These are phyloP conservation scores for Neurospora sp. DNA, from an alignment of 495 filamentous ascomycete species.

Conservation along the genomic window DNA sequence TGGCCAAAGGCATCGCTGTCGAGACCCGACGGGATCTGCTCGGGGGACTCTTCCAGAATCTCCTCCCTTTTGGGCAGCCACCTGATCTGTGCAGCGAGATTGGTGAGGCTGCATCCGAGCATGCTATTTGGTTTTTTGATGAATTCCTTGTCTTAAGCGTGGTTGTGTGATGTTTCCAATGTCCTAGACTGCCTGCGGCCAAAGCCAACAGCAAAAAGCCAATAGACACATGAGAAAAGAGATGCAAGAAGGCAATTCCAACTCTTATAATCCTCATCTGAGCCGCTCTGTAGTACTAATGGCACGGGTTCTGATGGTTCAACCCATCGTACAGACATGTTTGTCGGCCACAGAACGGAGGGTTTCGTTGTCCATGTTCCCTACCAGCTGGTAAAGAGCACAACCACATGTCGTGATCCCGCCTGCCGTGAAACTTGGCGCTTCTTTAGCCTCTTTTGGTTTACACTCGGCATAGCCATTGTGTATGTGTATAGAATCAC, in stretches of 20 bases:
- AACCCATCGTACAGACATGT: background rate
- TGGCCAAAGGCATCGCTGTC: background rate
- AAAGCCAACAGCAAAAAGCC: background rate
- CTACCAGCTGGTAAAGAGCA: background rate
- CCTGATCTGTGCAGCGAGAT: background rate
- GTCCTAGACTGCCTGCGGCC: background rate
- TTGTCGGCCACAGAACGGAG: background rate
- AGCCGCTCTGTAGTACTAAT: background rate
- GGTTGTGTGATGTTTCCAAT: background rate
- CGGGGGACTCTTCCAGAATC: background rate
- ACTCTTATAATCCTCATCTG: background rate
- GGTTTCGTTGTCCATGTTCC: background rate
- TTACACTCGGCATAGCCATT: background rate
- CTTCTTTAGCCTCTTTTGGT: background rate
- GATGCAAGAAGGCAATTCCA: background rate
- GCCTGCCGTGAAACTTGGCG: background rate
- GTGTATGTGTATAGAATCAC: background rate
- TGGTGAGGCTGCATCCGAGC: background rate
- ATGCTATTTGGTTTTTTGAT: background rate
- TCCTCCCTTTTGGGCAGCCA: background rate
- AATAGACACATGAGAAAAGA: background rate
- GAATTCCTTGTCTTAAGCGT: background rate
- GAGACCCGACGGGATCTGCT: background rate
- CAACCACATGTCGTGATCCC: background rate
- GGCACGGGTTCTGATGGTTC: background rate